Evolutionary conservation across 495 filamentous ascomycete genomes (phyloP).

Genomic region (Xylaria longipes): DNA sequence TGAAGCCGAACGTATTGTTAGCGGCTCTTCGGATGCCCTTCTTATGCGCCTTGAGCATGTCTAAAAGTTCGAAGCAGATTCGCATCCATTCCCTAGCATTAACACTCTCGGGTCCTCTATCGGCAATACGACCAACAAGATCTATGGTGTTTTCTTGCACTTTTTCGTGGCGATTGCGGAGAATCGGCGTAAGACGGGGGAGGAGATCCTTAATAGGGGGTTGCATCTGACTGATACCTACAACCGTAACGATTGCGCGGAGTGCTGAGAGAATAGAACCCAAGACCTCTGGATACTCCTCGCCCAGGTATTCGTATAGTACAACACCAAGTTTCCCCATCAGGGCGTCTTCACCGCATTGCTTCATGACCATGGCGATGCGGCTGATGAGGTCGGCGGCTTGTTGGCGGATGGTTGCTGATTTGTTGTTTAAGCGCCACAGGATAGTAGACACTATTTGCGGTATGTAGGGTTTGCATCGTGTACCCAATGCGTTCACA

Average conservation of each 20-base stretch:
- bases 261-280: slow-evolving; percentile 96
- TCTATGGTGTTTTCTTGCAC: slow-evolving; percentile 99
- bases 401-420: slow-evolving; percentile 93
- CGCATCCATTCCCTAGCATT: slow-evolving; percentile 99
- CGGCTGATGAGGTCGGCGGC: slow-evolving; percentile 96
- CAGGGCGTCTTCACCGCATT: slow-evolving; percentile 92
- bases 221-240: slow-evolving; percentile 98
- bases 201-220: slow-evolving; percentile 98
- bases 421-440: slow-evolving; percentile 98
- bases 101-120: slow-evolving; percentile 93
- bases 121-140: slow-evolving; percentile 96
- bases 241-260: slow-evolving; percentile 95
- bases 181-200: slow-evolving; percentile 92
- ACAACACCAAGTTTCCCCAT: slow-evolving; percentile 96
- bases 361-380: slow-evolving; percentile 98
- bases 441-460: slow-evolving; percentile 96
- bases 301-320: slow-evolving; percentile 98
- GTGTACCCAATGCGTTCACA: slow-evolving; percentile 90
- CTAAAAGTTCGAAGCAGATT: slow-evolving; percentile 97
- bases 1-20: slow-evolving; percentile 99
- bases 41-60: slow-evolving; percentile 99
- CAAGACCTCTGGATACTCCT: slow-evolving; percentile 98
- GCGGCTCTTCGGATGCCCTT: slow-evolving; percentile 98
- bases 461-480: slow-evolving; percentile 94
- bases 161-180: slow-evolving; percentile 98